phyloP scores from a whole-genome alignment of 1,139 yeast species.

The Taphrina confusa region DNA sequence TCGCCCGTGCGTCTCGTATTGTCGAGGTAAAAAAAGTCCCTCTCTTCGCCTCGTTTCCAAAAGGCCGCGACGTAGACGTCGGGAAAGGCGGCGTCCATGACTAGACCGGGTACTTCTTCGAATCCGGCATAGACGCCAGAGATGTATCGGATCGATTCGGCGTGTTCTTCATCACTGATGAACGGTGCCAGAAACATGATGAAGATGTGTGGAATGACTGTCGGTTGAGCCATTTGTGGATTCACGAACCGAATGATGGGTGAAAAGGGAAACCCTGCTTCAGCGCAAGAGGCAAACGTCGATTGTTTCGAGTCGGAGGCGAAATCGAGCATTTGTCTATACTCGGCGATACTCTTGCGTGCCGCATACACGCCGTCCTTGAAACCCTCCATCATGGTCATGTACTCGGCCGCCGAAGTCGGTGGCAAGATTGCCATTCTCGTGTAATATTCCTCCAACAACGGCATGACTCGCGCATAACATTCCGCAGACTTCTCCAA shows the following conservation, averaged over 20 bases:
- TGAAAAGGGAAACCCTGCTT: conserved; percentile 22
- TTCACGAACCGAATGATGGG: conserved; percentile 20
- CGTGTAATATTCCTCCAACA: conserved; percentile 22
- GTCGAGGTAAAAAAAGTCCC: conserved; percentile 6
- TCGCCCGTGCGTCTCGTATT: conserved; percentile 1
- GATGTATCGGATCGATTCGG: conserved; percentile 14
- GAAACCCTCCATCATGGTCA: not conserved
- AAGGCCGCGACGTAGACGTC: conserved; percentile 25
- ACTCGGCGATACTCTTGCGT: conserved; percentile 9
- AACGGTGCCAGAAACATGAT: conserved; percentile 31
- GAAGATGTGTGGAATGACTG: conserved; percentile 24
- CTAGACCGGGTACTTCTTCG: conserved; percentile 16
- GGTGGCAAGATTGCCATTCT: conserved; percentile 7
- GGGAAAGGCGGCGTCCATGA: conserved; percentile 28
- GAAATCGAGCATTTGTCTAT: conserved; percentile 6
- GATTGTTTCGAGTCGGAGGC: not conserved
- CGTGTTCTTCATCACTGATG: conserved; percentile 14
- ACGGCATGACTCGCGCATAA: conserved; percentile 30
- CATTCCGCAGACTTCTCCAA: conserved; percentile 24
- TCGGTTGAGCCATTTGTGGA: conserved; percentile 21
- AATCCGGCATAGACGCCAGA: conserved; percentile 24
- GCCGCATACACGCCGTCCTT: conserved; percentile 11
- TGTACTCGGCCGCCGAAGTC: not conserved
- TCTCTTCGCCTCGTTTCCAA: conserved; percentile 25
- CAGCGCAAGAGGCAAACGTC: conserved; percentile 15